Evolutionary conservation across 1,139 yeast genomes (phyloP), one percentile per base, ranked within the genome.

Genomic region (Blastobotrys elegans): DNA sequence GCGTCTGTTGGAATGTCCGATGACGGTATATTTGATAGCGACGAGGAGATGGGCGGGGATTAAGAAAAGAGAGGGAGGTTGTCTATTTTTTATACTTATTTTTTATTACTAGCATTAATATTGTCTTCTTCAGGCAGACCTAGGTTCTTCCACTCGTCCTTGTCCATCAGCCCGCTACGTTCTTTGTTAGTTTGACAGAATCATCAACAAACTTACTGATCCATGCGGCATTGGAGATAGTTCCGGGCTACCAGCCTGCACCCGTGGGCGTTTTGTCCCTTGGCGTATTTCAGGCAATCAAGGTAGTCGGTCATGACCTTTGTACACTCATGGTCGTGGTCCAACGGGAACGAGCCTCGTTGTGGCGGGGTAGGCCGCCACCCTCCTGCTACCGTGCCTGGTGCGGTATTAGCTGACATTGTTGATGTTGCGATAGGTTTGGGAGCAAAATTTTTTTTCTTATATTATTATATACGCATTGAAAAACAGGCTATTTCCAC

Each of bases 261-360:
- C 63, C 88, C 87, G 29, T 92, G 88, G 4, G 97, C 94, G 65
- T 90, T 89, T 57, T 82, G 81, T 53, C 92, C 92, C 50, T 75
- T 75, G 13, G 90, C 88, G 39, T 80, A 71, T 60, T 84, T 83
- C 70, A 92, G 70, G 67, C 98, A 92, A 47, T 79, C 71, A 53
- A 92, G 70, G 63, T 92, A 92, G 51, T 77, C 79, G 46, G 72
- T 65, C 95, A 89, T 92, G 53, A 80, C 77, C 21, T 73, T 73
- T 16, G 80, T 79, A 63, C 97, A 92, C 58, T 92, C 97, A 24
- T 74, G 86, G 53, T 80, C 86, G 62, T 92, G 98, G 60, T 92
- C 98, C 46, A 92, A 72, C 1, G 97, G 98, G 65, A 92, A 92
- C 0, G 97, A 86, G 0, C 98, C 98, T 58, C 96, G 73, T 58